phyloP scores from a whole-genome alignment of 139 green algal species.

The Picochlorum costavermella region DNA sequence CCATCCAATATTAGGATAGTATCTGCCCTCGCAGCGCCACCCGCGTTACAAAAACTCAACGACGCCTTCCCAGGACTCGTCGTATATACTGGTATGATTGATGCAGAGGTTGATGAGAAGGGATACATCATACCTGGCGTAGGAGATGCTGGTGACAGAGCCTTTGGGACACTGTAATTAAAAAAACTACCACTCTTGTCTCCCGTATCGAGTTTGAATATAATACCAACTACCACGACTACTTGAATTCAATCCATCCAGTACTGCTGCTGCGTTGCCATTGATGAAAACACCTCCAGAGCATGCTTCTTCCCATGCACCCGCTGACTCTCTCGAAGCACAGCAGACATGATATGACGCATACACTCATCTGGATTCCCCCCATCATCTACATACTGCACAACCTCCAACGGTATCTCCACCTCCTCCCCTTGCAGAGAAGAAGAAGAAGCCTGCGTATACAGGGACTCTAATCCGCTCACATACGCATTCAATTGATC shows the following conservation, averaged over 20 bases:
- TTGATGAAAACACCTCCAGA: neutral
- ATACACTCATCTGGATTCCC: conserved; percentile 13
- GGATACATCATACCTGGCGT: conserved; percentile 91
- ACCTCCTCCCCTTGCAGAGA: neutral
- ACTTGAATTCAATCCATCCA: neutral
- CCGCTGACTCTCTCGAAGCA: neutral
- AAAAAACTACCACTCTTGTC: neutral
- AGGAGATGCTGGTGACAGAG: conserved; percentile 85
- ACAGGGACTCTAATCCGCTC: neutral
- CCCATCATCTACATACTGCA: conserved; percentile 9
- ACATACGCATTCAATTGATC: neutral
- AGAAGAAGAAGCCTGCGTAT: neutral
- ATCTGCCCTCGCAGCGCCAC: conserved; percentile 62
- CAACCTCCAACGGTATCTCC: conserved; percentile 9
- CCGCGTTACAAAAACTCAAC: conserved; percentile 66
- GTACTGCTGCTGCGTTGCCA: neutral
- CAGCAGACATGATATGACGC: neutral
- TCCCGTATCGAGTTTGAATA: neutral
- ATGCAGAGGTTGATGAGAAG: conserved; percentile 80
- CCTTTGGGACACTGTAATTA: conserved; percentile 54
- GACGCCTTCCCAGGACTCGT: conserved; percentile 64
- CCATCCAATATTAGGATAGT: conserved; percentile 64
- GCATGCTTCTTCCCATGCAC: conserved; percentile 3
- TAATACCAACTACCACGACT: neutral
- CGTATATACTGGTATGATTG: conserved; percentile 85